A percentile compares a stretch with the other conserved stretches of the same genome.
Conservation (phyloP, 108 stramenopile genomes). For the Nitzschia inconspicua region DNA sequence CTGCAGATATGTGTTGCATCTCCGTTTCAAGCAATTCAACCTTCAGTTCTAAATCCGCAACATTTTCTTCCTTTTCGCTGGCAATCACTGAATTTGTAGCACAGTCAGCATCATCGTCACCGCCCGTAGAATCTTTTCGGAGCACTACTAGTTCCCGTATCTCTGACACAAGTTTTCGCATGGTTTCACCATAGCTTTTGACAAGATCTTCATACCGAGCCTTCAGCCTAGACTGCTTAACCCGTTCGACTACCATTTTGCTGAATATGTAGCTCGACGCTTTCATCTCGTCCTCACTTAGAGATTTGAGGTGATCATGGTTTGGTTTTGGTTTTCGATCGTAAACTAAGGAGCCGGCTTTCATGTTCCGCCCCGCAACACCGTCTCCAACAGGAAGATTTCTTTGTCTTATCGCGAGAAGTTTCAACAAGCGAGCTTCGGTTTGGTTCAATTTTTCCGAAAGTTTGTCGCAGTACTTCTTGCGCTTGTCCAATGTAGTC, state of each 20-base stretch:
- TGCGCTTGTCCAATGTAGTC: slow-evolving; percentile 61
- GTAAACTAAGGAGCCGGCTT: too few species aligned
- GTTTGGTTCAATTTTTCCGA: slow-evolving; percentile 81
- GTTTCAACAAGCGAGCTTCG: slow-evolving; percentile 68
- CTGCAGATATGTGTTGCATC: slow-evolving; percentile 47
- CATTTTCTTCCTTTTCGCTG: slow-evolving; percentile 37
- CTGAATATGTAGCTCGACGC: slow-evolving; percentile 65
- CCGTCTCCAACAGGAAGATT: slow-evolving; percentile 29
- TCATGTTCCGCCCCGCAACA: neutral
- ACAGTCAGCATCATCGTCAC: slow-evolving; percentile 7
- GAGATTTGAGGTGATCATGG: neutral
- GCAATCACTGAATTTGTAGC: neutral
- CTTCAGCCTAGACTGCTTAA: slow-evolving; percentile 31
- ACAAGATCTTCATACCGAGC: slow-evolving; percentile 60
- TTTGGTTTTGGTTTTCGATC: neutral
- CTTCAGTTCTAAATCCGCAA: slow-evolving; percentile 73
- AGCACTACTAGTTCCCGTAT: slow-evolving; percentile 52
- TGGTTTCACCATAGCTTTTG: slow-evolving; percentile 60
- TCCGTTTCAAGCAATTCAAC: slow-evolving; percentile 73
- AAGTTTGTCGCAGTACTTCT: slow-evolving; percentile 56
- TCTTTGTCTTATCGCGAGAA: slow-evolving; percentile 63
- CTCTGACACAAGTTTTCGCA: slow-evolving; percentile 62
- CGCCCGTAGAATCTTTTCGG: slow-evolving; percentile 24
- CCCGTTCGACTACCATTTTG: slow-evolving; percentile 59
- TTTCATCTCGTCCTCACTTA: slow-evolving; percentile 45